A percentile compares a stretch with the other conserved stretches of the same genome.
phyloP scores from a whole-genome alignment of 2,329 filamentous ascomycete genomes.

The Aspergillus sergii region DNA sequence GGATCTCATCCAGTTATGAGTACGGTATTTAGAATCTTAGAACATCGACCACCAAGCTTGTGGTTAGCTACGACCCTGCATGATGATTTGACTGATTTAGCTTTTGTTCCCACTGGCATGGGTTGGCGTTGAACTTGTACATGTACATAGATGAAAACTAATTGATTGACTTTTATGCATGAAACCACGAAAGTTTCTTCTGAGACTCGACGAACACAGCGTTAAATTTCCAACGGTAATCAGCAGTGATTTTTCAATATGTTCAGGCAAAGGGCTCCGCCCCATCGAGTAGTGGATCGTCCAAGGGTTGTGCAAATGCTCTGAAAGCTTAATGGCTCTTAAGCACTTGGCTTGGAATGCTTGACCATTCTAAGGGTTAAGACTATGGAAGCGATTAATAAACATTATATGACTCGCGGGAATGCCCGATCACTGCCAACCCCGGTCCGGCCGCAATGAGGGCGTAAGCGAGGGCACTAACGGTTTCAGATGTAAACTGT shows the following conservation, averaged over 20 bases:
- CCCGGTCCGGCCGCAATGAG: too few relatives aligned
- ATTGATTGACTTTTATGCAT: background rate
- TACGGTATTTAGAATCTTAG: background rate
- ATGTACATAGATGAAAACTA: background rate
- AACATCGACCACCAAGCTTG: background rate
- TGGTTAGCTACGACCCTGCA: background rate
- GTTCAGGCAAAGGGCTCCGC: background rate
- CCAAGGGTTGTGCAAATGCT: too few relatives aligned
- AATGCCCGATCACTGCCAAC: too few relatives aligned
- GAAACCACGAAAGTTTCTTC: background rate
- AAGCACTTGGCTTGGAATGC: background rate
- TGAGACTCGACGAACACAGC: background rate
- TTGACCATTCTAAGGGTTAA: background rate
- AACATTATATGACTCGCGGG: background rate
- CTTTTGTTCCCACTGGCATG: background rate
- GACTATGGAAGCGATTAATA: background rate
- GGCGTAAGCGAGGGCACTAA: too few relatives aligned
- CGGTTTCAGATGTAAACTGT: too few relatives aligned
- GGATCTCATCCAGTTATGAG: slow-evolving; percentile 77
- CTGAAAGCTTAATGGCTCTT: too few relatives aligned
- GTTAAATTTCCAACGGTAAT: background rate
- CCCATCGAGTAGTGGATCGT: background rate
- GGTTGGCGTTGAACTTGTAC: background rate
- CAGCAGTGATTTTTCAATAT: background rate
- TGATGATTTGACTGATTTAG: background rate